Evolutionary conservation across 805 yeast species (phyloP).

Genomic region (Teunomyces kruisii): DNA sequence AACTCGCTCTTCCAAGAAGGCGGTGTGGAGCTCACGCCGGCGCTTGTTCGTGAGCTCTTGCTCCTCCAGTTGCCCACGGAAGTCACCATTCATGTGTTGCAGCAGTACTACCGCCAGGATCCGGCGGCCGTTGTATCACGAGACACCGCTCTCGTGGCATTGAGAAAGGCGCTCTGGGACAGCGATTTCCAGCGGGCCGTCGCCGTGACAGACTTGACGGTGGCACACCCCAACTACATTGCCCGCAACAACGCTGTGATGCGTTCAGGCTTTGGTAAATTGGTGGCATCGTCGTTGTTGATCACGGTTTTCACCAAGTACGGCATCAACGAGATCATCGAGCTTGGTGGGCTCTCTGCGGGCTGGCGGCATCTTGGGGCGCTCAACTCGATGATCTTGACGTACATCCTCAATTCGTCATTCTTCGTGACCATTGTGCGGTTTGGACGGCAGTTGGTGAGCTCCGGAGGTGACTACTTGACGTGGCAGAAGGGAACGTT

Average conservation of each 20-base stretch:
- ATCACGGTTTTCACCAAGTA: constrained; percentile 39
- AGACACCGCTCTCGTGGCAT: constrained; percentile 57
- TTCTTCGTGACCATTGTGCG: constrained; percentile 42
- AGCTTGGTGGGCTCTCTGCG: constrained; percentile 37
- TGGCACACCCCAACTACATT: constrained; percentile 55
- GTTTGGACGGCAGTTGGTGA: constrained; percentile 37
- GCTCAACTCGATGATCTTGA: constrained; percentile 47
- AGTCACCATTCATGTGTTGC: constrained; percentile 24
- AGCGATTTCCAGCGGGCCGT: constrained; percentile 60
- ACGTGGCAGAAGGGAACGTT: constrained; percentile 67
- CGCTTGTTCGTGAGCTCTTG: constrained; percentile 28
- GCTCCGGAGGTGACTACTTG: constrained; percentile 51
- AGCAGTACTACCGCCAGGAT: constrained; percentile 17
- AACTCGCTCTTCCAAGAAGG: constrained; percentile 20
- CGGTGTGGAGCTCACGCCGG: constrained; percentile 19
- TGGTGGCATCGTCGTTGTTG: constrained; percentile 31
- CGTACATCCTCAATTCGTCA: constrained; percentile 40
- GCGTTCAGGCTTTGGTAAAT: constrained; percentile 28
- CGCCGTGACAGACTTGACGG: constrained; percentile 57
- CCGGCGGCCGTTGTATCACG: constrained; percentile 28
- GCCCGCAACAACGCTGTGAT: constrained; percentile 28
- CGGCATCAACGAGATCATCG: constrained; percentile 41
- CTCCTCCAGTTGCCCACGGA: constrained; percentile 32
- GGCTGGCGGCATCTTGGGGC: constrained; percentile 39
- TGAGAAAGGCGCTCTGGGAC: constrained; percentile 56